phyloP scores from a whole-genome alignment of 2,329 filamentous ascomycete genomes.

The Hypomyces rosellus region DNA sequence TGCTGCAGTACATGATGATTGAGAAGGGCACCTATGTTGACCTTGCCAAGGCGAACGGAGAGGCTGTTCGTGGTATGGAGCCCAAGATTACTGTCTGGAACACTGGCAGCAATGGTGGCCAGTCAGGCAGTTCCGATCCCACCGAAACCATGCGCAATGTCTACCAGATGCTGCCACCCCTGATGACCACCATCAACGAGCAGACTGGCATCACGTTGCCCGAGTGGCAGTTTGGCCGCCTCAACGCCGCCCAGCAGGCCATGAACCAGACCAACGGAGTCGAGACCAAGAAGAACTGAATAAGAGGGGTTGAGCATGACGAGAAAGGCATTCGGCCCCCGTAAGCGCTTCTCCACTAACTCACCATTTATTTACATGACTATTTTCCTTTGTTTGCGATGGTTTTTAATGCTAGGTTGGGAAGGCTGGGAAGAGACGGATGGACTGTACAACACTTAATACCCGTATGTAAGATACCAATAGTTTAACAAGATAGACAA shows the following conservation, averaged over 20 bases:
- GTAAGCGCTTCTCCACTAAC: too few species aligned
- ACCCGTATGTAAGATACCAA: too few species aligned
- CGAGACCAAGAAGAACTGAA: background rate
- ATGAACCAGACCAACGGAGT: conserved; percentile 18
- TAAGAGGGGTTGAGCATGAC: too few species aligned
- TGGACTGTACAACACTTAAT: too few species aligned
- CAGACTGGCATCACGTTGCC: conserved; percentile 80
- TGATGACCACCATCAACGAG: conserved; percentile 80
- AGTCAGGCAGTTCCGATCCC: conserved; percentile 44
- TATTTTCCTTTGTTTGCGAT: too few species aligned
- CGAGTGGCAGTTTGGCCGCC: conserved; percentile 61
- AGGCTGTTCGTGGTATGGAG: conserved; percentile 67
- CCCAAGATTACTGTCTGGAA: conserved; percentile 93
- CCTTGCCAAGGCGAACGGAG: conserved; percentile 71
- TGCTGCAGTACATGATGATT: conserved; percentile 84
- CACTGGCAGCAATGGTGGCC: conserved; percentile 51
- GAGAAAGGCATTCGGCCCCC: too few species aligned
- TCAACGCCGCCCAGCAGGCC: conserved; percentile 31
- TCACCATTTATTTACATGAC: too few species aligned
- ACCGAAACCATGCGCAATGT: conserved; percentile 63
- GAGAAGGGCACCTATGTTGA: conserved; percentile 73
- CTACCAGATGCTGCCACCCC: conserved; percentile 76
- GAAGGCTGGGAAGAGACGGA: too few species aligned
- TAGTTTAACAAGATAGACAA: too few species aligned
- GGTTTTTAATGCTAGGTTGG: too few species aligned